Base-by-base conservation (phyloP, 169 alveolate genomes). In the Cytauxzoon felis region DNA sequence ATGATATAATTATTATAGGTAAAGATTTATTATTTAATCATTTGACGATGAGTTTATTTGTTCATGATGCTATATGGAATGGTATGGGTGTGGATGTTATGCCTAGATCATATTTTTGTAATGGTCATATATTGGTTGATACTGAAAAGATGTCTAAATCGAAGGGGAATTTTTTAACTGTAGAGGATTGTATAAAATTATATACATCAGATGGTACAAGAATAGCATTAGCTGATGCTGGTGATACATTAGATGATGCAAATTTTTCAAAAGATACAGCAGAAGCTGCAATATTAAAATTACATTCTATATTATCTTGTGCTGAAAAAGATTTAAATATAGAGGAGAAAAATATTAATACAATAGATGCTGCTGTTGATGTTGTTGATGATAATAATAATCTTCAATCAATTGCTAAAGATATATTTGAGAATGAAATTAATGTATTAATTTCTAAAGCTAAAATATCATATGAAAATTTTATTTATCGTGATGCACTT, bases 41-140 rank as follows among this genome's bases (percentile, higher is more conserved):
- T 78, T 88, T 98, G 82, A 95, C 99, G 2, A 96, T 98, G 98
- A 88, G 97, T 41, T 89, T 97, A 40, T 98, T 94, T 88, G 95
- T 95, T 78, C 99, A 98, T 80, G 98, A 97, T n/a, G 99, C 99
- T 8, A 92, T 98, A 3, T 98, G 99, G 99, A 68, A 62, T 61
- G n/a, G n/a, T n/a, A n/a, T n/a, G n/a, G n/a, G n/a, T n/a, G n/a
- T n/a, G n/a, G 65, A 24, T 16, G 79, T 40, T 6, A 88, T 92
- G 95, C 97, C 97, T 6, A 81, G 92, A 73, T 88, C 97, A 1
- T 94, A 93, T 80, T 95, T 93, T 83, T 95, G 98, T 81, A 97
- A 96, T 76, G 99, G 99, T 0, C 98, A 95, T 87, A 90, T 96
- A 27, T 80, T 95, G 78, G 93, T 96, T 2, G 96, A 97, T 78